Evolutionary conservation across 306 rosid species (phyloP), one percentile per base, ranked within the genome.

Genomic region (Lathyrus sativus): DNA sequence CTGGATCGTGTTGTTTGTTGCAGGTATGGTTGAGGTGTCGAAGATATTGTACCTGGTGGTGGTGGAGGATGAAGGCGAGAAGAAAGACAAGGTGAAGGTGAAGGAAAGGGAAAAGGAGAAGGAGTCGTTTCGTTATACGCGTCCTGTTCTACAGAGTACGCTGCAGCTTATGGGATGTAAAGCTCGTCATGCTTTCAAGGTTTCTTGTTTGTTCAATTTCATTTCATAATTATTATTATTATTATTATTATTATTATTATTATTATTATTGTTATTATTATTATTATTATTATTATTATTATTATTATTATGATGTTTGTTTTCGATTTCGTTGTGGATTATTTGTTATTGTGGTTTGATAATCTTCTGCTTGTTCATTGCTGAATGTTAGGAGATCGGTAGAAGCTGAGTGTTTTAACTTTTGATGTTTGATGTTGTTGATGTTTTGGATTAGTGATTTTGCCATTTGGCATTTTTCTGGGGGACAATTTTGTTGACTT

Each of bases 101-200:
- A 77, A 71, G 2, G 61, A 7, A 3, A 49, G 84, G 18, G 51
- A 13, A 7, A 45, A 84, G 43, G 28, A 24, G 17, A 56, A 56
- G 11, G 88, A 82, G 19, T 86, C 98, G 0, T 92, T 88, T 54
- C 81, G 93, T 1, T 90, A 92, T 45, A 77, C 98, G 66, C 93
- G 96, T 15, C 67, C 95, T 2, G 87, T 88, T 76, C 76, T 92
- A 11, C 98, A 88, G 79, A 92, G 88, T 41, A 88, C 91, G 26
- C 83, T 92, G 18, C 98, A 92, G 74, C 96, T 90, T 18, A 92
- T 92, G 85, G 98, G 98, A 59, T 92, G 98, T 79, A 92, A 92
- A 66, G 87, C 96, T 5, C 85, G 98, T 6, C 98, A 92, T 60
- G 96, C 98, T 45, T 90, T 92, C 57, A 92, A 92, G 98, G 98